Percentiles rank a stretch among this genome's conserved stretches.
These are phyloP conservation scores for Dacryopinax spathularia DNA, from an alignment of 768 basidiomycete species.

Conservation along the genomic window DNA sequence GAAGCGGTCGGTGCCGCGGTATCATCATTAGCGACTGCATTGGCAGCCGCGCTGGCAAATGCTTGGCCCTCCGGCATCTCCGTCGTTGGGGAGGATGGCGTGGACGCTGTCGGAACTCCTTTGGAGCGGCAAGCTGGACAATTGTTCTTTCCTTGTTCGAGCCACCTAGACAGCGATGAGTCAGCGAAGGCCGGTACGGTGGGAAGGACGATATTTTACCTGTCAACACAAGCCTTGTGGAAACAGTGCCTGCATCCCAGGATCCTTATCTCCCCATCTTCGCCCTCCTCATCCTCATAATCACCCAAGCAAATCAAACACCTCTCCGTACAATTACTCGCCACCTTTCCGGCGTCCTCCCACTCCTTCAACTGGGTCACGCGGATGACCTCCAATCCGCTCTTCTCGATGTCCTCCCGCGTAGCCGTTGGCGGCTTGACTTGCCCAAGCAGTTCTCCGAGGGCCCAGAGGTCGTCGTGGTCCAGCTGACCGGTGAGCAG, in stretches of 20 bases:
- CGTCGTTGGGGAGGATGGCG: background rate
- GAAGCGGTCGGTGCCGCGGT: background rate
- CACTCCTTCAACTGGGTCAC: conserved; percentile 38
- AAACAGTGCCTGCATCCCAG: conserved; percentile 80
- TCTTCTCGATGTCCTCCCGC: conserved; percentile 72
- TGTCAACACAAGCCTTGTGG: conserved; percentile 74
- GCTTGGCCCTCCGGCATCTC: background rate
- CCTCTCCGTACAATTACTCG: conserved; percentile 68
- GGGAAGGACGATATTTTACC: conserved; percentile 6
- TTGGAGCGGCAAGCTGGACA: conserved; percentile 76
- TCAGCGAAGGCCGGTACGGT: background rate
- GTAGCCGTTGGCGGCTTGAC: conserved; percentile 70
- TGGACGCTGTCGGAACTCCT: conserved; percentile 7
- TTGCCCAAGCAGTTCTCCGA: conserved; percentile 71
- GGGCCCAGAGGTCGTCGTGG: conserved; percentile 50
- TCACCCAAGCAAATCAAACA: conserved; percentile 82
- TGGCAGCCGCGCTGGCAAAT: background rate
- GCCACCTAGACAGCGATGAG: conserved; percentile 39
- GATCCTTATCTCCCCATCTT: conserved; percentile 63
- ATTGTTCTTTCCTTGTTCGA: conserved; percentile 71
- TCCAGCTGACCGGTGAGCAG: conserved; percentile 24
- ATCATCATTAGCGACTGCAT: background rate
- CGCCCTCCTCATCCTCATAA: conserved; percentile 34
- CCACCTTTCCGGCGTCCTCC: conserved; percentile 47
- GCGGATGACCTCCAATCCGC: conserved; percentile 64